A percentile compares a stretch with the other conserved stretches of the same genome.
These are phyloP conservation scores for Zalaria sp. DNA, from an alignment of 2,329 filamentous ascomycete genomes.

Conservation along the genomic window DNA sequence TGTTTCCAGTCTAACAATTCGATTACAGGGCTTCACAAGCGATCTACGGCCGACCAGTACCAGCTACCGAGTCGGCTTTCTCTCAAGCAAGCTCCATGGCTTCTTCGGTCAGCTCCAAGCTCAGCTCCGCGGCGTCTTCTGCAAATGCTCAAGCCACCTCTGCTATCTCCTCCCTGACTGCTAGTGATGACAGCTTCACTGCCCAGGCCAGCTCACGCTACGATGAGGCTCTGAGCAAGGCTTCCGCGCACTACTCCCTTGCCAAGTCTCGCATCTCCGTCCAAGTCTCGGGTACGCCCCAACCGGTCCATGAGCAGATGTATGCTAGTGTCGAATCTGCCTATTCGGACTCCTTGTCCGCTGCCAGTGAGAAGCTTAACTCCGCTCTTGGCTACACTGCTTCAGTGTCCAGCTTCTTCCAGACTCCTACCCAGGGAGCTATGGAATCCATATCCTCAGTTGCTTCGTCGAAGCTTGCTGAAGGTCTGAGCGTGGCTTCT, in stretches of 20 bases:
- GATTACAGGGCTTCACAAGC: slow-evolving; percentile 35
- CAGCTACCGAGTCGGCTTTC: slow-evolving; percentile 27
- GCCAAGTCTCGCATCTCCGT: slow-evolving; percentile 54
- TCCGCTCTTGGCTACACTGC: slow-evolving; percentile 42
- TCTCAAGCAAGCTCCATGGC: slow-evolving; percentile 17
- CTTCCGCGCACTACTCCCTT: slow-evolving; percentile 53
- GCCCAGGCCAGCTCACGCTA: slow-evolving; percentile 44
- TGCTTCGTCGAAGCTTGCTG: slow-evolving; percentile 54
- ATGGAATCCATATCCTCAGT: slow-evolving; percentile 49
- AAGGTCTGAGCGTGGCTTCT: slow-evolving; percentile 57
- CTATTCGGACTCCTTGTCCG: slow-evolving; percentile 51
- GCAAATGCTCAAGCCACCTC: slow-evolving; percentile 7
- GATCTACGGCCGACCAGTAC: slow-evolving; percentile 38
- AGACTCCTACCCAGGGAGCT: slow-evolving; percentile 27
- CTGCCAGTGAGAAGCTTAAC: slow-evolving; percentile 45
- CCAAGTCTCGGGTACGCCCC: slow-evolving; percentile 53
- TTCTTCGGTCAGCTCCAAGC: slow-evolving; percentile 11
- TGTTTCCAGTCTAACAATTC: slow-evolving; percentile 7
- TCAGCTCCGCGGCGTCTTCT: slow-evolving; percentile 18
- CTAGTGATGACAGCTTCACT: slow-evolving; percentile 22
- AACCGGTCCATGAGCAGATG: slow-evolving; percentile 56
- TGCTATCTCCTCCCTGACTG: background rate
- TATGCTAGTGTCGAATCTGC: slow-evolving; percentile 53
- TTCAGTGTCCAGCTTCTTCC: slow-evolving; percentile 14
- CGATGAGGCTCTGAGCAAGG: slow-evolving; percentile 48